phyloP scores from a whole-genome alignment of 2,329 filamentous ascomycete species.

The Ophioceras dolichostomum region DNA sequence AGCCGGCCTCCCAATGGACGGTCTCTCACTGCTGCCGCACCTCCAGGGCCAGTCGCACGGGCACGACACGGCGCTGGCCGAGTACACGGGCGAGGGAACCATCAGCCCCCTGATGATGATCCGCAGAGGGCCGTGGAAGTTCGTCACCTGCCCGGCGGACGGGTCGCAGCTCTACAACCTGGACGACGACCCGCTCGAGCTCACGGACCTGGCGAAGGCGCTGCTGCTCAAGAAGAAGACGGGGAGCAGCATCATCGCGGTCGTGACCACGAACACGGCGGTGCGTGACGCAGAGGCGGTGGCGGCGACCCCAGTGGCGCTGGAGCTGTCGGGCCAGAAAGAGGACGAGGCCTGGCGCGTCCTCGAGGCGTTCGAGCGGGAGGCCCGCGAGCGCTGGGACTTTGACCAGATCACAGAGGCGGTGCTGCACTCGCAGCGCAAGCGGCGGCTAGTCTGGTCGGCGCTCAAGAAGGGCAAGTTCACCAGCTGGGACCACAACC shows the following conservation, averaged over 20 bases:
- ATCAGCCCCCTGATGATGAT: constrained; percentile 91
- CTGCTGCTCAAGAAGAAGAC: constrained; percentile 20
- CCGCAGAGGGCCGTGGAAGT: constrained; percentile 80
- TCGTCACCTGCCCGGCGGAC: constrained; percentile 74
- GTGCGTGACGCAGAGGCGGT: constrained; percentile 5
- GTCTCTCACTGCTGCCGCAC: constrained; percentile 69
- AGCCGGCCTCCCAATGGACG: constrained; percentile 70
- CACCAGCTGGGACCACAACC: constrained; percentile 79
- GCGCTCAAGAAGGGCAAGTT: constrained; percentile 66
- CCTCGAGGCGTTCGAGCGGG: constrained; percentile 56
- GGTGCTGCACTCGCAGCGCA: constrained; percentile 66
- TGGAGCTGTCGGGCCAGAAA: constrained; percentile 21
- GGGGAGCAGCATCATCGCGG: neutral
- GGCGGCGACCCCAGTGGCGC: constrained; percentile 7
- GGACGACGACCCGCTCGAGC: constrained; percentile 59
- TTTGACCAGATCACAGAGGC: constrained; percentile 64
- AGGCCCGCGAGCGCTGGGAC: constrained; percentile 69
- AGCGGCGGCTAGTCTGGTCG: constrained; percentile 65
- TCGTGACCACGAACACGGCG: neutral
- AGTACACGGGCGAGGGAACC: constrained; percentile 92
- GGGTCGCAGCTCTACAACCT: constrained; percentile 79
- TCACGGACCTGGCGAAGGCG: constrained; percentile 55
- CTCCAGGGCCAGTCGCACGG: constrained; percentile 44
- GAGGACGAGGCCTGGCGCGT: constrained; percentile 34
- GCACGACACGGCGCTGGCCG: constrained; percentile 81